Conservation (phyloP, 1,284 basidiomycete genomes). For the Trametes hirsuta region DNA sequence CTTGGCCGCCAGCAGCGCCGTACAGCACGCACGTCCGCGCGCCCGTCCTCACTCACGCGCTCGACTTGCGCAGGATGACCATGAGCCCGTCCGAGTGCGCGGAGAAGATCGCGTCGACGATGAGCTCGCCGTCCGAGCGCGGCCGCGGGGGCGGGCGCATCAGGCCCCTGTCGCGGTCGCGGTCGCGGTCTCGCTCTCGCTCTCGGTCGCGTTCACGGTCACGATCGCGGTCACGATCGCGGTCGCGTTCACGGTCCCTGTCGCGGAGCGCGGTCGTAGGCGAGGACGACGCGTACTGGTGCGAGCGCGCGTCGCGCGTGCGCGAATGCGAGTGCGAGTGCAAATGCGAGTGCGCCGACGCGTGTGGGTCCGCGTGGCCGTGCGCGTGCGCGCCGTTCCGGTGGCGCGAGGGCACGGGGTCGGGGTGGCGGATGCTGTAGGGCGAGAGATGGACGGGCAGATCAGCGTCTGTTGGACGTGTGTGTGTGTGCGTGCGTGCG, state of each 20-base stretch:
- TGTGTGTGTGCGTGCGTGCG: too few species aligned
- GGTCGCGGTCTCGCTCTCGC: background rate
- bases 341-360: background rate
- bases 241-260: slow-evolving; percentile 15
- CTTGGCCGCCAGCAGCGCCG: slow-evolving; percentile 1
- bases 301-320: slow-evolving; percentile 12
- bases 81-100: slow-evolving; percentile 81
- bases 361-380: background rate
- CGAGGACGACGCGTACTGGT: slow-evolving; percentile 8
- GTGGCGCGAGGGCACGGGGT: slow-evolving; percentile 28
- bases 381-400: slow-evolving; percentile 20
- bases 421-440: slow-evolving; percentile 30
- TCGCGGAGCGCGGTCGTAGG: slow-evolving; percentile 4
- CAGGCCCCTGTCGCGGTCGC: background rate
- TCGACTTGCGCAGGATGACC: slow-evolving; percentile 60
- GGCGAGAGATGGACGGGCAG: background rate
- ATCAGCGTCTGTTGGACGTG: background rate
- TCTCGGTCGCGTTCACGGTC: background rate
- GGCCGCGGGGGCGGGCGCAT: slow-evolving; percentile 9
- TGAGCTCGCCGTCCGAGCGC: slow-evolving; percentile 39
- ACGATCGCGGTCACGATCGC: slow-evolving; percentile 8
- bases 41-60: background rate
- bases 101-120: slow-evolving; percentile 78
- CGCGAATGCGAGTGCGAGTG: slow-evolving; percentile 13
- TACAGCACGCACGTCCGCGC: slow-evolving; percentile 10